Base-by-base conservation (phyloP, 495 filamentous ascomycete species). In the Penicillium silybi region DNA sequence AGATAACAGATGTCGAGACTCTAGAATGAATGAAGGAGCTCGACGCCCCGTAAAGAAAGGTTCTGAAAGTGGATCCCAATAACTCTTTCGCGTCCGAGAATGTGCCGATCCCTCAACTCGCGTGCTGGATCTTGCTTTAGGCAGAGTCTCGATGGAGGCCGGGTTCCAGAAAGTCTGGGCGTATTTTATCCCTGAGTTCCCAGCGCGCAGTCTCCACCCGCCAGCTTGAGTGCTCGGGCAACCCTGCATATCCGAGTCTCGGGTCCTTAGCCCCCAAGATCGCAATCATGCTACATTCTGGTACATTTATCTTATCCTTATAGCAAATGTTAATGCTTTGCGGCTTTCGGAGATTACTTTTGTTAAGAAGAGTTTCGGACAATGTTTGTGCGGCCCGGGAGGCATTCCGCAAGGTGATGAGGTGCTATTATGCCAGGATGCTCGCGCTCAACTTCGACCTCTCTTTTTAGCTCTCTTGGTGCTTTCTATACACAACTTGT, bases 1-100 rank as follows among this genome's bases (percentile, higher is more conserved):
- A 8, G 18, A 22, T 23, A 27, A 16, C 40, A 44, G 37, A 20
- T 17, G 11, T 43, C n/a, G 20, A 42, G 39, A 44, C 50, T 48
- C 42, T 50, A 41, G 35, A 34, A 58, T 48, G 59, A 59, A 65
- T 65, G 59, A 46, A 62, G 49, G 54, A 55, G 41, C 39, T 43
- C 48, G 34, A 41, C 29, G 57, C 39, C 22, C 34, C 54, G 52
- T 57, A 42, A 11, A 48, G 44, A 57, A 57, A 58, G 39, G 27
- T 53, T 55, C 41, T 17, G 11, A n/a, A 40, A 52, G 54, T 58
- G 58, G 54, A 53, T 35, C 34, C 37, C 13, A 32, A 42, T 23
- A 52, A 26, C 22, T 44, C 35, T 43, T 38, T 32, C 53, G 49
- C 53, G 53, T 48, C 53, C 42, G 41, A 50, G 44, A 56, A 60